Evolutionary conservation across 78 protist genomes (phyloP).

Genomic region (Dictyostelium intermedium): DNA sequence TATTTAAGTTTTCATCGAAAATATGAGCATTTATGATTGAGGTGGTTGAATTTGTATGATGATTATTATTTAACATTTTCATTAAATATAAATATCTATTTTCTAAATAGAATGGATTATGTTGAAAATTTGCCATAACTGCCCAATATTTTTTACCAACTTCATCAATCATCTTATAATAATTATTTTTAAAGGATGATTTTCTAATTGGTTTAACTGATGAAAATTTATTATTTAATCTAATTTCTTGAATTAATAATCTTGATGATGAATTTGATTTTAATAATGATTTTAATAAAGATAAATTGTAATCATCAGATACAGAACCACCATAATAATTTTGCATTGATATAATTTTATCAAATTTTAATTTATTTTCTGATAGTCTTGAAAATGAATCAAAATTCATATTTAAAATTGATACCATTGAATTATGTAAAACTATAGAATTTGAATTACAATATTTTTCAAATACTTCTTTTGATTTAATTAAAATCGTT

Average conservation of each 20-base stretch:
- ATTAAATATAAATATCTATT: slow-evolving; percentile 18
- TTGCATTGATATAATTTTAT: slow-evolving; percentile 3
- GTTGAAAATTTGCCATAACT: slow-evolving; percentile 29
- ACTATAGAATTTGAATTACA: background rate
- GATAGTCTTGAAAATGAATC: background rate
- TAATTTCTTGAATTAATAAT: slow-evolving; percentile 22
- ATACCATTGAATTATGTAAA: background rate
- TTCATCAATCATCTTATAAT: background rate
- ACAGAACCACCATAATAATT: background rate
- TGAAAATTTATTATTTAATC: background rate
- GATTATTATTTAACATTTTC: background rate
- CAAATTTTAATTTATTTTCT: background rate
- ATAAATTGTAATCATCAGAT: background rate
- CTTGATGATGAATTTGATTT: background rate
- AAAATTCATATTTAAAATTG: background rate
- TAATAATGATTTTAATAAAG: background rate
- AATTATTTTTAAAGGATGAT: background rate
- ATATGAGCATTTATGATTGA: slow-evolving; percentile 33
- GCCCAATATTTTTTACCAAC: slow-evolving; percentile 36
- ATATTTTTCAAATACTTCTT: background rate
- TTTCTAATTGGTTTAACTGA: slow-evolving; percentile 11
- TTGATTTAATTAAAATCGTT: background rate
- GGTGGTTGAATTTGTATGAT: background rate
- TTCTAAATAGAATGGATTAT: slow-evolving; percentile 55
- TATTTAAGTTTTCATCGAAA: background rate